Evolutionary conservation across 352 stramenopile species (phyloP), one percentile per base, ranked within the genome.

Genomic region (Phytophthora pistaciae): DNA sequence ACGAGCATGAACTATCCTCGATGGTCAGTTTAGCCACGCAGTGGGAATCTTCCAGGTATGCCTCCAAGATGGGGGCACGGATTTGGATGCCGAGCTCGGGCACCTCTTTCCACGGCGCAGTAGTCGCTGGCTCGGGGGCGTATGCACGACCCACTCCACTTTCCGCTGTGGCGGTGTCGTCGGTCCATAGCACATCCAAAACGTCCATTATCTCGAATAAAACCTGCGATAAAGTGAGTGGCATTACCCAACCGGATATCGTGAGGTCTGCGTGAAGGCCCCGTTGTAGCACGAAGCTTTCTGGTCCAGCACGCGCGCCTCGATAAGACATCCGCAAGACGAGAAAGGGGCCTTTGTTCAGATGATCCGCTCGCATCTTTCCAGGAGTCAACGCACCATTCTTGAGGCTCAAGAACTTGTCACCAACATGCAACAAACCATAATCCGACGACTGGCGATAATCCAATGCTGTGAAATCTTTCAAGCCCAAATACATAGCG

Each of bases 1-100:
- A 95, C 9, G 75, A 78, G 8, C 91, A 89, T 10, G 84, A 85
- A 50, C 79, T 94, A 29, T 94, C 83, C 68, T 97, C 90, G 31
- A 97, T 76, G 3, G 89, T 91, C 13, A 96, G 74, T 53, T 97
- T 97, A 31, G 89, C 90, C 1, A 97, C 90, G 65, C 89, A 96
- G 50, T 97, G 85, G 23, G 84, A 90, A 70, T 97, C 90, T 78
- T 96, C 90, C 14, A 97, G 65, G 25, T 97, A 97, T 8, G 85
- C 88, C 72, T 97, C 90, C 27, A 97, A 58, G 52, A 96, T 91
- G 29, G 88, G 88, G 53, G 83, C 86, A 25, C 85, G 86, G 71
- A 96, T 88, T 54, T 94, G 85, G 11, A 95, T 76, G 3, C 54
- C 73, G 52, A 97, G 72, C 42, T 91, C 86, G 5, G 85, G 77